Evolutionary conservation across 1,284 basidiomycete species (phyloP).

Genomic region (Coniferiporia weirii): DNA sequence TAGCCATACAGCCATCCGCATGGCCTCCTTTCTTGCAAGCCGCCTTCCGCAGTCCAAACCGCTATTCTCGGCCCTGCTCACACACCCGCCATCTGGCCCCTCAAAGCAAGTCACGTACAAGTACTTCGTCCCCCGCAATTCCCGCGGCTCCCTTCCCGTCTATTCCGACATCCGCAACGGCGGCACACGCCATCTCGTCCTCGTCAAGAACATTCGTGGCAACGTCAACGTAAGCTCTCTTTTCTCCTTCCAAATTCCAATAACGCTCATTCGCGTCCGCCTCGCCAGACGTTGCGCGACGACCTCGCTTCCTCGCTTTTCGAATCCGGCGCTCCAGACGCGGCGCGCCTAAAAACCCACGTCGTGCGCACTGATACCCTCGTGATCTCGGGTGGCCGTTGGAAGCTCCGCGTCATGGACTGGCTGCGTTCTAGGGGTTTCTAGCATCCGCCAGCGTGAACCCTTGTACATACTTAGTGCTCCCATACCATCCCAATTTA

Average conservation of each 20-base stretch:
- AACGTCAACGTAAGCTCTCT: constrained; percentile 33
- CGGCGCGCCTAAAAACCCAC: constrained; percentile 14
- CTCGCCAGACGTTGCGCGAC: constrained; percentile 16
- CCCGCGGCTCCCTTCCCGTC: constrained; percentile 60
- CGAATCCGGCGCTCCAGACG: constrained; percentile 15
- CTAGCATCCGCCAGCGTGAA: not conserved
- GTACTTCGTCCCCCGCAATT: constrained; percentile 62
- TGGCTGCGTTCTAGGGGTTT: constrained; percentile 20
- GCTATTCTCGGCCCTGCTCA: not conserved
- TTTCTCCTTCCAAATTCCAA: not conserved
- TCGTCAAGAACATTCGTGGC: constrained; percentile 45
- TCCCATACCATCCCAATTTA: no score
- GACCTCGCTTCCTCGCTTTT: constrained; percentile 20
- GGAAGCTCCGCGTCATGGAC: constrained; percentile 16
- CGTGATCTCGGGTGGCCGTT: constrained; percentile 18
- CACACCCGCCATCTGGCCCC: not conserved
- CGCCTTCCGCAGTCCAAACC: no score
- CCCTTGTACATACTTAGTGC: no score
- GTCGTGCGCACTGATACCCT: constrained; percentile 17
- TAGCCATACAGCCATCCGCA: no score
- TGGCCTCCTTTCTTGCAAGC: no score
- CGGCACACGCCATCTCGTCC: constrained; percentile 47
- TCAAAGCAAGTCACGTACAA: constrained; percentile 25
- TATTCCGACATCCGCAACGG: constrained; percentile 67
- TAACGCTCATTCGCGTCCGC: not conserved